Base-by-base conservation (phyloP, 306 rosid species). In the Prunus dulcis region DNA sequence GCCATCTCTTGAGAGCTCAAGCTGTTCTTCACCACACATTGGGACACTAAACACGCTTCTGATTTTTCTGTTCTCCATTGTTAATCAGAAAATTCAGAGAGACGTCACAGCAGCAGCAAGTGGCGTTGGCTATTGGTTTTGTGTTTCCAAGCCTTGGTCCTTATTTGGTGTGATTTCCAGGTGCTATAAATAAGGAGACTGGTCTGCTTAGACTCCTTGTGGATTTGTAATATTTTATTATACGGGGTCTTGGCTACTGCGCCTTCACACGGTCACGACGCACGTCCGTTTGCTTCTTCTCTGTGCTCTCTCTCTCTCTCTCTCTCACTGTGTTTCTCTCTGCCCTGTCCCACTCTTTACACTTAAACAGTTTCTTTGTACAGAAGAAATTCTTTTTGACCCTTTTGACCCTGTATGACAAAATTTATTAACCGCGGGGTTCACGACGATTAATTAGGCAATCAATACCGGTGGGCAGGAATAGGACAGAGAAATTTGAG, bases 1-100 rank as follows among this genome's bases (percentile, higher is more conserved):
- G 12, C 97, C 97, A 45, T 96, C 98, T 41, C 93, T 82, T 2
- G 99, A 90, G 19, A 87, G 86, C 13, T 96, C 96, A 0, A 91
- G 15, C 83, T 91, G 90, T 47, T 88, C 87, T 70, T 90, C 67
- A 0, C 90, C 88, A 41, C 96, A 90, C 82, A 89, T 74, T 5
- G 84, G 61, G 76, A 80, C 82, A 18, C 77, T 49, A 32, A 84
- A 71, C 61, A 69, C 73, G 28, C 85, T 89, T 64, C 53, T 67
- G 77, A 67, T 71, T 19, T 74, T 61, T 3, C 8, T 64, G 6
- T 18, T 6, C 41, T 56, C 86, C 87, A 77, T 81, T 76, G 52
- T 74, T 66, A 3, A 11, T 19, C 8, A 5, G 19, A 61, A 23
- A 23, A 23, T 25, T 15, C 6, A 25, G 41, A 13, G 64, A 5